These are phyloP conservation scores for Suillus cothurnatus DNA, from an alignment of 768 basidiomycete species.

Conservation along the genomic window DNA sequence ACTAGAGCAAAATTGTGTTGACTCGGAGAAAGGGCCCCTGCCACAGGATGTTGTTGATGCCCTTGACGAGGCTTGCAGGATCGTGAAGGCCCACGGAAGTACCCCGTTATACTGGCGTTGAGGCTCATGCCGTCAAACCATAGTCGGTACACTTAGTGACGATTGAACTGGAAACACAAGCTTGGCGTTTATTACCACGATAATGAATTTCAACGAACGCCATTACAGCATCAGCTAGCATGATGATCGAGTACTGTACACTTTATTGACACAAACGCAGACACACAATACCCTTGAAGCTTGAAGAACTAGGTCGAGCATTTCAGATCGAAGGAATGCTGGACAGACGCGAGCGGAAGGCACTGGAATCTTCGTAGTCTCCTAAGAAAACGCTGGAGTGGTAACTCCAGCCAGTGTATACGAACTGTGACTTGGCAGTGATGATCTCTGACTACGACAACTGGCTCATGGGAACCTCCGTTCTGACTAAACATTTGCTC, in stretches of 20 bases:
- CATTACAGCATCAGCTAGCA: not conserved
- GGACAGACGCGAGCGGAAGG: not conserved
- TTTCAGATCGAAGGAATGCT: not conserved
- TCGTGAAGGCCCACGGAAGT: conserved; percentile 38
- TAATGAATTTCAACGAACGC: not conserved
- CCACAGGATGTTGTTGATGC: conserved; percentile 53
- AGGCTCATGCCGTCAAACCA: not conserved
- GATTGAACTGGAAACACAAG: not conserved
- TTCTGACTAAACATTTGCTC: too few species aligned
- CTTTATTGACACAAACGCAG: not conserved
- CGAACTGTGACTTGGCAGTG: too few species aligned
- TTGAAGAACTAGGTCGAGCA: not conserved
- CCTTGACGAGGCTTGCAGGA: conserved; percentile 50
- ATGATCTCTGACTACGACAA: too few species aligned
- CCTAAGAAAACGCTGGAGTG: not conserved
- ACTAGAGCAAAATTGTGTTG: conserved; percentile 45
- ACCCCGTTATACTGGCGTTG: conserved; percentile 41
- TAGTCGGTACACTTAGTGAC: not conserved
- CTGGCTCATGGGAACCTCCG: too few species aligned
- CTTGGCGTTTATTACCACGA: not conserved
- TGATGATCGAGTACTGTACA: not conserved
- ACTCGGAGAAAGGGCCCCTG: conserved; percentile 54
- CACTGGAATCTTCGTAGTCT: not conserved
- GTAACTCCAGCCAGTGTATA: too few species aligned
- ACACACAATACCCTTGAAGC: not conserved